These are phyloP conservation scores for Gossypium stocksii DNA, from an alignment of 345 rosid genomes.

Conservation along the genomic window DNA sequence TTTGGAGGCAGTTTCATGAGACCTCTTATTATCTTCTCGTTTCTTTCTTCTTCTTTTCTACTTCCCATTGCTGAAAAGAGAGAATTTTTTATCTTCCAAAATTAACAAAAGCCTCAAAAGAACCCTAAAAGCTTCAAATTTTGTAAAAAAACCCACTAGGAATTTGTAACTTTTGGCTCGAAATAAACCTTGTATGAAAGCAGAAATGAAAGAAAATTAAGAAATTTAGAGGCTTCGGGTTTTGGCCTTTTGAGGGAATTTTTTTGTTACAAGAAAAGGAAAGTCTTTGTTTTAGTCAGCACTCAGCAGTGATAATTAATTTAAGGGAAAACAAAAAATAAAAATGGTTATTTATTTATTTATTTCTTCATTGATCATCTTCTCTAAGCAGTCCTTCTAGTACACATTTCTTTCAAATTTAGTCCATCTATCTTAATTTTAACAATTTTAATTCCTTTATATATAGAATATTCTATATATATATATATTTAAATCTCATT, in stretches of 20 bases:
- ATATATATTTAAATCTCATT: too few relatives aligned
- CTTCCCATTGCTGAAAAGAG: constrained; percentile 57
- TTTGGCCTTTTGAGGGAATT: constrained; percentile 6
- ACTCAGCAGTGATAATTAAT: not conserved
- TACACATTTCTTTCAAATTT: too few relatives aligned
- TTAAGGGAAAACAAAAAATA: constrained; percentile 12
- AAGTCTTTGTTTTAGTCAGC: constrained; percentile 10
- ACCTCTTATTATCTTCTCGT: constrained; percentile 94
- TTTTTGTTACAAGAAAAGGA: not conserved
- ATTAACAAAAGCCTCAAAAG: constrained; percentile 7
- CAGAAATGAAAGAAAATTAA: not conserved
- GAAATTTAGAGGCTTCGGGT: not conserved
- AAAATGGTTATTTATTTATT: too few relatives aligned
- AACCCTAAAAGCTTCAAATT: not conserved
- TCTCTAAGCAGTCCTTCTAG: too few relatives aligned
- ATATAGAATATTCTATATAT: accelerated
- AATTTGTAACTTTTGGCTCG: not conserved
- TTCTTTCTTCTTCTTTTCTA: constrained; percentile 87
- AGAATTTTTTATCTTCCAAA: constrained; percentile 6
- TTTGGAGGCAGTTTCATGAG: constrained; percentile 98
- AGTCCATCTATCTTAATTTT: too few relatives aligned
- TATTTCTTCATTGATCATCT: too few relatives aligned
- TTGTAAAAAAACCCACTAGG: constrained; percentile 1
- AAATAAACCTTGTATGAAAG: not conserved
- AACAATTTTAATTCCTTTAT: too few relatives aligned